Evolutionary conservation across 768 basidiomycete genomes (phyloP).

Genomic region (Leccinum barrowsii): DNA sequence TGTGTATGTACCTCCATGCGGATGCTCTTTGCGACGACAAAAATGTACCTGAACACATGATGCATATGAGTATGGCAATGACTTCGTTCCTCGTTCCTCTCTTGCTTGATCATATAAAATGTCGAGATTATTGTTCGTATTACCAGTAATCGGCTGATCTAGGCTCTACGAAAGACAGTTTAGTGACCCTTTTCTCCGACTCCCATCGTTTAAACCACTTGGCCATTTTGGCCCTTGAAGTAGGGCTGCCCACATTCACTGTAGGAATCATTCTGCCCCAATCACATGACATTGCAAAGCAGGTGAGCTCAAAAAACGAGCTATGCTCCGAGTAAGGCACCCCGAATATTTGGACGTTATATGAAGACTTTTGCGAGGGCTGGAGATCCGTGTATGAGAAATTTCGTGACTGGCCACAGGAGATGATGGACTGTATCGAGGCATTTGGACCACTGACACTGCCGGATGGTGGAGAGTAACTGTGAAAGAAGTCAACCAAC

Average conservation of each 20-base stretch:
- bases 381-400: slow-evolving; percentile 72
- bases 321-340: slow-evolving; percentile 95
- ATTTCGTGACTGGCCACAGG: slow-evolving; percentile 56
- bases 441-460: slow-evolving; percentile 61
- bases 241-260: slow-evolving; percentile 78
- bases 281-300: slow-evolving; percentile 85
- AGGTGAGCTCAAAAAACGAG: slow-evolving; percentile 92
- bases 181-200: slow-evolving; percentile 62
- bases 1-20: slow-evolving; percentile 18
- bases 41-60: slow-evolving; percentile 18
- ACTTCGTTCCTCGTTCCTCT: neutral
- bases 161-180: slow-evolving; percentile 33
- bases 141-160: slow-evolving; percentile 49
- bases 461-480: slow-evolving; percentile 65
- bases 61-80: slow-evolving; percentile 11
- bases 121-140: neutral
- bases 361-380: slow-evolving; percentile 67
- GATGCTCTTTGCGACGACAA: slow-evolving; percentile 18
- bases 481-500: slow-evolving; percentile 26
- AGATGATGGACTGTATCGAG: slow-evolving; percentile 65
- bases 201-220: slow-evolving; percentile 91
- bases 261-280: slow-evolving; percentile 94
- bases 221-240: slow-evolving; percentile 77
- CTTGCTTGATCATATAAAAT: neutral
- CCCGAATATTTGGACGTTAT: slow-evolving; percentile 69